Conservation (phyloP, 2,329 filamentous ascomycete species). For the Oidium heveae region DNA sequence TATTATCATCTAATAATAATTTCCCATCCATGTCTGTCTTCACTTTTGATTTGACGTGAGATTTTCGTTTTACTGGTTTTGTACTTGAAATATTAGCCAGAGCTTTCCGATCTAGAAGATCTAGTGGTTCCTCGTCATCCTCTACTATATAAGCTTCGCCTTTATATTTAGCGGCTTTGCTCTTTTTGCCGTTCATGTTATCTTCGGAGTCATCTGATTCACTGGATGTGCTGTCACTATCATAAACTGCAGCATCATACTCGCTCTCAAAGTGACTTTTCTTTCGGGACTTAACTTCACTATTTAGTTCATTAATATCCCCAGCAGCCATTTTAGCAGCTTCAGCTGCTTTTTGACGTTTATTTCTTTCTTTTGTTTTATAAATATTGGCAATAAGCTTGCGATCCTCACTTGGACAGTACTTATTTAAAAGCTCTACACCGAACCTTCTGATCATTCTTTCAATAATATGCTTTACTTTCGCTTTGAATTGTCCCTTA, state of each 20-base stretch:
- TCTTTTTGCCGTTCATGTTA: conserved; percentile 23
- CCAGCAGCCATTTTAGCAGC: conserved; percentile 30
- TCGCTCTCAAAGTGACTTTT: conserved; percentile 62
- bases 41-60: conserved; percentile 26
- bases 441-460: conserved; percentile 83
- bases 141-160: conserved; percentile 72
- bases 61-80: conserved; percentile 43
- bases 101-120: conserved; percentile 70
- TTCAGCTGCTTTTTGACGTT: conserved; percentile 51
- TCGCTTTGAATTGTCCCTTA: conserved; percentile 87
- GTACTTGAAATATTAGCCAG: conserved; percentile 85
- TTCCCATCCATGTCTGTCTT: conserved; percentile 57
- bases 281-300: conserved; percentile 23
- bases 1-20: conserved; percentile 41
- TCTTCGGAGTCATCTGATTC: conserved; percentile 37
- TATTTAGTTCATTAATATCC: conserved; percentile 30
- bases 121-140: conserved; percentile 81
- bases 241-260: conserved; percentile 84
- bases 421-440: conserved; percentile 49
- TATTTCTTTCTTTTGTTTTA: conserved; percentile 76
- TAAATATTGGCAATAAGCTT: conserved; percentile 88
- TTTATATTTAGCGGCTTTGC: conserved; percentile 28
- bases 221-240: conserved; percentile 25
- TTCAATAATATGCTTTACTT: conserved; percentile 95
- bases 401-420: conserved; percentile 63